A percentile compares a stretch with the other conserved stretches of the same genome.
Conservation (phyloP, 2,329 filamentous ascomycete genomes). For the Alternaria viburni region DNA sequence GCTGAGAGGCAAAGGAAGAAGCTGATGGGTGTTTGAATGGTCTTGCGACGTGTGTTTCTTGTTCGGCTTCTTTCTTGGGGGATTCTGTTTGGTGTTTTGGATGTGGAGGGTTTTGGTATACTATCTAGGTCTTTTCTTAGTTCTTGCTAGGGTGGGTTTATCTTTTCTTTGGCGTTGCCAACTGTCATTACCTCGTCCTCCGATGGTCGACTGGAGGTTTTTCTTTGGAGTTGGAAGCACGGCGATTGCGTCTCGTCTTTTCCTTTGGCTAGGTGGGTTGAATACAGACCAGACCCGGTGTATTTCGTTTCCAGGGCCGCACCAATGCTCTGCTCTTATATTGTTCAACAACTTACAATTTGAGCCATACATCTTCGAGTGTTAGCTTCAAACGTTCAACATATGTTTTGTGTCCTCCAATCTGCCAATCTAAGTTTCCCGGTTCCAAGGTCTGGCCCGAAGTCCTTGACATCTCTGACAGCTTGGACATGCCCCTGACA, state of each 20-base stretch:
- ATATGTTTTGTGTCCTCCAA: not conserved
- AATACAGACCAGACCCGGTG: not conserved
- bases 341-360: not conserved
- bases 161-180: not conserved
- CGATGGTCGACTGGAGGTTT: slow-evolving; percentile 6
- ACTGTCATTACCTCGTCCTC: slow-evolving; percentile 1
- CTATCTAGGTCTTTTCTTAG: not conserved
- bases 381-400: not conserved
- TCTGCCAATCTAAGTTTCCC: not conserved
- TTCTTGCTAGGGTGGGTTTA: not conserved
- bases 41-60: not conserved
- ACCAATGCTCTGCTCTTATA: not conserved
- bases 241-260: not conserved
- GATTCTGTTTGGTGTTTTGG: not conserved
- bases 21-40: slow-evolving; percentile 24
- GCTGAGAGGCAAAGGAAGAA: slow-evolving; percentile 56
- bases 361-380: not conserved
- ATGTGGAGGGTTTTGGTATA: not conserved
- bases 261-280: not conserved
- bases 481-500: not conserved
- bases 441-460: not conserved
- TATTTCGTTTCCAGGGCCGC: not conserved
- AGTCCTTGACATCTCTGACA: not conserved
- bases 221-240: not conserved
- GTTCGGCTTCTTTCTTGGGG: not conserved